Conservation (phyloP, 2,329 filamentous ascomycete species). For the Exophiala oligosperma region DNA sequence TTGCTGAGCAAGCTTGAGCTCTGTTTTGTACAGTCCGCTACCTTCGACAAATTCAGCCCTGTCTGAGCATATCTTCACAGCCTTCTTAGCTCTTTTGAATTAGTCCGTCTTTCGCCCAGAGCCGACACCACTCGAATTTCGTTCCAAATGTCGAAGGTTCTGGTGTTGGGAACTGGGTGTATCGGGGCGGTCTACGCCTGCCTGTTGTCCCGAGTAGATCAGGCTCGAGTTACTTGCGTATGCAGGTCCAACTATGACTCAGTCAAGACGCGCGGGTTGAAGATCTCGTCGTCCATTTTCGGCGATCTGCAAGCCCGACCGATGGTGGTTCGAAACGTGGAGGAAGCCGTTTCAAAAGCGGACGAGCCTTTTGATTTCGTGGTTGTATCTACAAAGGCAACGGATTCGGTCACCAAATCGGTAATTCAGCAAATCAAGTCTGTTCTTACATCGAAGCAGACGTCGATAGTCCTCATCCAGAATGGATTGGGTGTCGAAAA, state of each 20-base stretch:
- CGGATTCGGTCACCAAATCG: constrained; percentile 56
- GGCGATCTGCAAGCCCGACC: constrained; percentile 64
- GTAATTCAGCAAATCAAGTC: constrained; percentile 51
- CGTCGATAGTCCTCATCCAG: constrained; percentile 57
- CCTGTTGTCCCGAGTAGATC: neutral
- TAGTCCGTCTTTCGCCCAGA: too few species aligned
- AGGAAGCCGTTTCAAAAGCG: constrained; percentile 2
- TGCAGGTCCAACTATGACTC: constrained; percentile 71
- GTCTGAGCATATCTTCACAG: too few species aligned
- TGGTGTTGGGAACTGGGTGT: neutral
- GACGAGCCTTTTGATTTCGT: constrained; percentile 54
- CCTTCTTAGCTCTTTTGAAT: too few species aligned
- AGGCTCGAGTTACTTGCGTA: constrained; percentile 38
- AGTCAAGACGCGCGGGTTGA: constrained; percentile 62
- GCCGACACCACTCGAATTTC: too few species aligned
- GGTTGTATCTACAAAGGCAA: constrained; percentile 64
- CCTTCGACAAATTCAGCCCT: too few species aligned
- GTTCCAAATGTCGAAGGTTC: neutral
- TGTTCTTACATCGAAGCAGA: constrained; percentile 51
- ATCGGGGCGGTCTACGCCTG: constrained; percentile 2
- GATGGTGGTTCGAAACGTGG: constrained; percentile 50
- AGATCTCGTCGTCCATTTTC: constrained; percentile 64
- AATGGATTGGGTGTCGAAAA: constrained; percentile 64
- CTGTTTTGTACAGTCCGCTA: too few species aligned
- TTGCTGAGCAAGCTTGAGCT: too few species aligned